These are phyloP conservation scores for Nemania bipapillata DNA, from an alignment of 2,329 filamentous ascomycete genomes.

Conservation along the genomic window DNA sequence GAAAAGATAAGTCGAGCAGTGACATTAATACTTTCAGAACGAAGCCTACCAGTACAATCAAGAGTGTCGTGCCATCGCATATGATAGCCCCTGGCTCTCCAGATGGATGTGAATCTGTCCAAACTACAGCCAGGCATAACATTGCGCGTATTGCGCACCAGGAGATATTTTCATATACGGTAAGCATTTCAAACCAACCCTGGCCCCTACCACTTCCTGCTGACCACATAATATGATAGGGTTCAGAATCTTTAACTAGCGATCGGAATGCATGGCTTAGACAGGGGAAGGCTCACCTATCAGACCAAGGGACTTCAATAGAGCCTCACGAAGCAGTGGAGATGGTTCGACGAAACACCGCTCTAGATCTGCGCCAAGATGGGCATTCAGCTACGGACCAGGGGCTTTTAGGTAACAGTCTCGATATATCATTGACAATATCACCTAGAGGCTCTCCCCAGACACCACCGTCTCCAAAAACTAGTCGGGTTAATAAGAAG, in stretches of 20 bases:
- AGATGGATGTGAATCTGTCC: slow-evolving; percentile 15
- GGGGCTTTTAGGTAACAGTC: slow-evolving; percentile 6
- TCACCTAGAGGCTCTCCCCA: not conserved
- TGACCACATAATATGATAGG: slow-evolving; percentile 23
- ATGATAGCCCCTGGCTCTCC: slow-evolving; percentile 7
- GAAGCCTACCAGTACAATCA: slow-evolving; percentile 18
- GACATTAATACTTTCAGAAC: not conserved
- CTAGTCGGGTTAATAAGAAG: slow-evolving; percentile 12
- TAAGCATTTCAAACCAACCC: slow-evolving; percentile 16
- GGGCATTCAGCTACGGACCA: not conserved
- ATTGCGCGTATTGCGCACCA: slow-evolving; percentile 7
- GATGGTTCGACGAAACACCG: not conserved
- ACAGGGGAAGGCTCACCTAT: not conserved
- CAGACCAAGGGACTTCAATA: not conserved
- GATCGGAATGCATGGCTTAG: not conserved
- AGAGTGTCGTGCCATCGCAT: slow-evolving; percentile 13
- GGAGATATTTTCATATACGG: not conserved
- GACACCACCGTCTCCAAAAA: not conserved
- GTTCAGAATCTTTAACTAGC: not conserved
- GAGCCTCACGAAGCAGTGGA: not conserved
- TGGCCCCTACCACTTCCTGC: not conserved
- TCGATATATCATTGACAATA: slow-evolving; percentile 23
- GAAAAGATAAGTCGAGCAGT: not conserved
- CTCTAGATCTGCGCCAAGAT: not conserved
- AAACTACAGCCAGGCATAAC: slow-evolving; percentile 19